phyloP scores from a whole-genome alignment of 2,329 filamentous ascomycete species.

The Aspergillus ochraceus region DNA sequence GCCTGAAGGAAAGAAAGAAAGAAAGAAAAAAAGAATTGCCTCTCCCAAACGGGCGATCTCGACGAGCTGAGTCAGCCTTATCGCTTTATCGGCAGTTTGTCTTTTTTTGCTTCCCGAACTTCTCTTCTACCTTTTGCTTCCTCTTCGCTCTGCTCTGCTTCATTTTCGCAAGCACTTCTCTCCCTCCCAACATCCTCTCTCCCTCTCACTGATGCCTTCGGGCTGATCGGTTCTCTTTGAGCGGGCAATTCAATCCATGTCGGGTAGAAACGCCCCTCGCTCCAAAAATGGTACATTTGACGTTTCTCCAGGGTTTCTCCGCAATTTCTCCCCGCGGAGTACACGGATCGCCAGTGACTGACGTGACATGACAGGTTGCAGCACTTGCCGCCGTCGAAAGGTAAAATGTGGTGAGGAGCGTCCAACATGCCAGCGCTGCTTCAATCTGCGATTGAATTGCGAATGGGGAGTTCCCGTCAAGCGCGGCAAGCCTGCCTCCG shows the following conservation, averaged over 20 bases:
- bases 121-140: not conserved
- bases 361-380: constrained; percentile 31
- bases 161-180: not conserved
- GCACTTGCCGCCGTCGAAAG: constrained; percentile 38
- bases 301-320: not conserved
- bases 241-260: constrained; percentile 27
- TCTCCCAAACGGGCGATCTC: not conserved
- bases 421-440: constrained; percentile 35
- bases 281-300: constrained; percentile 37
- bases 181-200: not conserved
- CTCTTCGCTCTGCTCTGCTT: not conserved
- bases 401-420: constrained; percentile 38
- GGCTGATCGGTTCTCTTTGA: constrained; percentile 6
- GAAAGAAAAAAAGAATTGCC: not conserved
- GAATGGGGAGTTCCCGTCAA: constrained; percentile 37
- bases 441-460: constrained; percentile 30
- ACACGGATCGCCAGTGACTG: not conserved
- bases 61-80: not conserved
- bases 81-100: not conserved
- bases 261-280: constrained; percentile 39
- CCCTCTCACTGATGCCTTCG: constrained; percentile 12
- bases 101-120: not conserved
- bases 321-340: constrained; percentile 8
- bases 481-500: constrained; percentile 21
- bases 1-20: too few relatives aligned